These are phyloP conservation scores for Tephrocybe sp. DNA, from an alignment of 768 basidiomycete species.

Conservation along the genomic window DNA sequence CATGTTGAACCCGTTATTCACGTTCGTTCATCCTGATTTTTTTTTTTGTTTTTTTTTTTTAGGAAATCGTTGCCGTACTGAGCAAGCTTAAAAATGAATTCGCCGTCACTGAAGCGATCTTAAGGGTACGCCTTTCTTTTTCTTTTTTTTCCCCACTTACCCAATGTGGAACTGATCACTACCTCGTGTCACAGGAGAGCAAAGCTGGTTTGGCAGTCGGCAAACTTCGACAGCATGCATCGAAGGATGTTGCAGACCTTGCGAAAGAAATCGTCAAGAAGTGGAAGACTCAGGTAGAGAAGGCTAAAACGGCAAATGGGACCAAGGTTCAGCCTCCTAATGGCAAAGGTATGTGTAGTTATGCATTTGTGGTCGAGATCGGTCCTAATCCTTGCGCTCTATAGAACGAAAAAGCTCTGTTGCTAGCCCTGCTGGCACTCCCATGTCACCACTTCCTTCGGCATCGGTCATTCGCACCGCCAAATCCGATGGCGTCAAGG, in stretches of 20 bases:
- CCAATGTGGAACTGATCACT: conserved; percentile 22
- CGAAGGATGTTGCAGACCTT: conserved; percentile 72
- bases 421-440: conserved; percentile 35
- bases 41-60: conserved; percentile 11
- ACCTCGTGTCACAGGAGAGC: conserved; percentile 61
- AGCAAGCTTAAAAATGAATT: conserved; percentile 62
- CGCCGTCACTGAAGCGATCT: conserved; percentile 65
- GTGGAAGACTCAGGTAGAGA: conserved; percentile 89
- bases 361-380: conserved; percentile 6
- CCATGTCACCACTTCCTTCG: conserved; percentile 32
- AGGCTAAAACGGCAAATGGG: conserved; percentile 40
- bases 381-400: neutral
- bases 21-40: conserved; percentile 27
- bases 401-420: conserved; percentile 17
- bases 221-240: conserved; percentile 73
- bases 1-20: conserved; percentile 35
- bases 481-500: conserved; percentile 69
- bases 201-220: conserved; percentile 91
- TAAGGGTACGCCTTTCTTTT: conserved; percentile 61
- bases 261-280: conserved; percentile 91
- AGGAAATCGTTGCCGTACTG: conserved; percentile 68
- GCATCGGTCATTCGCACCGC: conserved; percentile 44
- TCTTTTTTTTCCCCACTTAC: conserved; percentile 12
- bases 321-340: conserved; percentile 20
- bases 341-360: conserved; percentile 30